Conservation (phyloP, 441 rosid genomes). For the Erodium moschatum region DNA sequence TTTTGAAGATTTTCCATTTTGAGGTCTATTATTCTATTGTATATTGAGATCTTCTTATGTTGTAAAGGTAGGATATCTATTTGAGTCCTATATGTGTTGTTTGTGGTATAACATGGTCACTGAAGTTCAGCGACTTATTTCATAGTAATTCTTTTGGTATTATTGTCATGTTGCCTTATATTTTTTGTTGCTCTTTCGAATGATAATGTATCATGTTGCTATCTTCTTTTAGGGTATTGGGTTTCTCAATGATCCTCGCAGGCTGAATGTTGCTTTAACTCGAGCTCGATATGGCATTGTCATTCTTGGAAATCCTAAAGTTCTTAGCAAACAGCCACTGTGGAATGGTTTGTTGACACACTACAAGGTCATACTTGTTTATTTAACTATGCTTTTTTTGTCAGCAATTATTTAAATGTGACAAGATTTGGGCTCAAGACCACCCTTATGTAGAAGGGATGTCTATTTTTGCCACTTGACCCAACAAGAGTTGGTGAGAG, state of each 20-base stretch:
- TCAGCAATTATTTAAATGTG: too few species aligned
- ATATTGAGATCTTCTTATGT: not conserved
- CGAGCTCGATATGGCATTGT: conserved; percentile 98
- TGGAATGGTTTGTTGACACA: conserved; percentile 96
- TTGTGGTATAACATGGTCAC: not conserved
- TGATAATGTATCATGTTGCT: not conserved
- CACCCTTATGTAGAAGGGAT: too few species aligned
- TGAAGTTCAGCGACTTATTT: not conserved
- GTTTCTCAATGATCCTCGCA: conserved; percentile 95
- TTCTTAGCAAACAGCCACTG: conserved; percentile 89
- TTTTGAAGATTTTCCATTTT: not conserved
- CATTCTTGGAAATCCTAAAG: conserved; percentile 93
- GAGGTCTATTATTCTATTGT: not conserved
- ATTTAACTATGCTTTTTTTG: too few species aligned
- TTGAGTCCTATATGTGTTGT: not conserved
- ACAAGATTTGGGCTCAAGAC: too few species aligned
- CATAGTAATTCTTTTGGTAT: not conserved
- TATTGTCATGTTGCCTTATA: not conserved
- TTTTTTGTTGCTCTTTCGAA: not conserved
- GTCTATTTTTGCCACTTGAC: too few species aligned
- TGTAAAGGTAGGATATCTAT: not conserved
- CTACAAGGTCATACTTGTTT: conserved; percentile 57
- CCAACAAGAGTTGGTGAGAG: too few species aligned
- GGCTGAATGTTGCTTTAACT: conserved; percentile 94
- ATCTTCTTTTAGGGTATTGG: conserved; percentile 77